These are phyloP conservation scores for Plantago elongata DNA, from an alignment of 257 asterid species.

Conservation along the genomic window DNA sequence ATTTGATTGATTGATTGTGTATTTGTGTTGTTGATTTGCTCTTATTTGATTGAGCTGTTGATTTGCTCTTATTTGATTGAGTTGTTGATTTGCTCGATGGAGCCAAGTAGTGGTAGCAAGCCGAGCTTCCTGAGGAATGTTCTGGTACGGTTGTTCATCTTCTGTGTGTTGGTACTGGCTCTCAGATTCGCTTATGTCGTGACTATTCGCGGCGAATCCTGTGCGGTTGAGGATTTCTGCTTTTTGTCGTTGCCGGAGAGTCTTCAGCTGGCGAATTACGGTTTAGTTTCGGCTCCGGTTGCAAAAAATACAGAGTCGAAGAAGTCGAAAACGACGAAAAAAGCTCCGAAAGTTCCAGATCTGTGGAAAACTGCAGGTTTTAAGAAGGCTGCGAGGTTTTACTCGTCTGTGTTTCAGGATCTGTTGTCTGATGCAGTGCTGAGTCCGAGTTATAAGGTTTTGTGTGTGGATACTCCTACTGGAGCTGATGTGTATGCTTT, in stretches of 20 bases:
- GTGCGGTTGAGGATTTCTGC: constrained; percentile 27
- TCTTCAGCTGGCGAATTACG: not conserved
- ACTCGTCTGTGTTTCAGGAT: constrained; percentile 27
- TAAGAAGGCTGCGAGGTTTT: constrained; percentile 22
- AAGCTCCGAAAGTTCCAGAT: constrained; percentile 13
- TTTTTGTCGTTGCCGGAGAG: constrained; percentile 24
- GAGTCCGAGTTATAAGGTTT: constrained; percentile 20
- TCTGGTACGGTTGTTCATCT: constrained; percentile 60
- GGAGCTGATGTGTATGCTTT: constrained; percentile 79
- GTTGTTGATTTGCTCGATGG: constrained; percentile 25
- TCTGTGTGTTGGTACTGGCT: constrained; percentile 59
- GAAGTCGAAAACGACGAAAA: no score
- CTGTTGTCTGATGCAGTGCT: constrained; percentile 27
- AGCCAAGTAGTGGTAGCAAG: constrained; percentile 34
- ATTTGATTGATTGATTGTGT: not conserved
- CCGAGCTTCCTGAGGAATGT: constrained; percentile 61
- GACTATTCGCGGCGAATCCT: constrained; percentile 66
- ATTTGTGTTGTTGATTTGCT: not conserved
- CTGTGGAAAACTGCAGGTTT: constrained; percentile 21
- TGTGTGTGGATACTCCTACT: constrained; percentile 24
- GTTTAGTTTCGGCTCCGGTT: not conserved
- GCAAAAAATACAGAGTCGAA: no score
- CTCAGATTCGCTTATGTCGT: constrained; percentile 80
- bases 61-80: not conserved
- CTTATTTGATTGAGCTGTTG: not conserved